Base-by-base conservation (phyloP, 164 flowering plant genomes). In the Aristolochia contorta region DNA sequence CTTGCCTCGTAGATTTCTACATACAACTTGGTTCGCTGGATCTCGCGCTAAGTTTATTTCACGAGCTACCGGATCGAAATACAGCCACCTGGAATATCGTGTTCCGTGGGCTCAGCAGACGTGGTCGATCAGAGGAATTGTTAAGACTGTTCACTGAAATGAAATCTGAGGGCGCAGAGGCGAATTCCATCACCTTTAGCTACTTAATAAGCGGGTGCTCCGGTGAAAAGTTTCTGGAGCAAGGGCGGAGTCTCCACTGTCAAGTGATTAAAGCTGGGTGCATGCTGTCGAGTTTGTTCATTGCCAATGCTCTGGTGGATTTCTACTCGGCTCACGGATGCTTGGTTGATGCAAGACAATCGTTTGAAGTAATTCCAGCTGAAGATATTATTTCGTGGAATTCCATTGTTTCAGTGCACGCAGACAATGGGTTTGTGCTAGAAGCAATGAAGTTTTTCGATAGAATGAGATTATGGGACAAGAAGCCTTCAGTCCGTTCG, bases 341-440 rank as follows among this genome's bases (percentile, higher is more conserved):
- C 52, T 62, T 79, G 47, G 32, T 23, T 21, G 88, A 72, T 68
- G 80, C 91, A 5, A 68, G 24, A 56, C 80, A 70, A 54, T 68
- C 83, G 12, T 75, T 87, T 53, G 71, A 75, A 45, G 62, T 69
- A 16, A 80, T 87, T 66, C 75, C 70, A 18, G 47, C 50, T 0
- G 71, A 70, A 61, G 81, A 84, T 61, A 84, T 85, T 24, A 78
- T 85, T 57, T 85, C 92, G 4, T 84, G 91, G 95, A 90, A 85
- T 62, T 90, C 90, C 6, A 69, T 90, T 56, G 74, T 85, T 65
- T 75, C 80, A 15, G 78, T 79, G 6, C 73, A 65, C 75, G 81
- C 80, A 2, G 65, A 71, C 6, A 62, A 69, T 63, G 87, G 75
- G 41, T 61, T 71, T 6, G 45, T 73, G 50, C 24, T 23, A 56